Evolutionary conservation across 2,329 filamentous ascomycete genomes (phyloP), one percentile per base, ranked within the genome.

Genomic region (Xylaria polymorpha): DNA sequence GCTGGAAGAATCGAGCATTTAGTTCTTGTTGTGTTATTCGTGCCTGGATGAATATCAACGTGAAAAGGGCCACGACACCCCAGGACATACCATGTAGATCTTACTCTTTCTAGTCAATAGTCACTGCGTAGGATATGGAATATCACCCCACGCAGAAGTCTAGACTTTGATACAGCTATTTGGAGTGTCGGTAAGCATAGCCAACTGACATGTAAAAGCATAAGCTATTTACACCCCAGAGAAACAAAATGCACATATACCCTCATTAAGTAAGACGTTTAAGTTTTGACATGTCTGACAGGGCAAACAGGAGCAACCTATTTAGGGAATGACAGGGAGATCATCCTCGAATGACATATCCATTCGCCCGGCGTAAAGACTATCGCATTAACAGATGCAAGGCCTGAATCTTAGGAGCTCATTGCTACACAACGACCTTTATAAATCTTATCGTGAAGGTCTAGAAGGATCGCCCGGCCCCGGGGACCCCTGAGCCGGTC

Each of bases 401-500:
- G 6, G 10, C 22, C 12, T 25, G 35, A 60, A 60, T 37, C 14
- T 60, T 25, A 65, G n/a, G 25, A 22, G 35, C 2, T 10, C 6
- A 7, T 50, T 32, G 22, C 29, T 46, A 50, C 32, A 41, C 20
- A 29, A 29, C 22, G 14, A 18, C 25, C 1, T 55, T 44, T 15
- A n/a, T 18, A 39, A 35, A 25, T 55, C 18, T 64, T 29, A 15
- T 39, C 9, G 10, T 48, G n/a, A 39, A 25, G 25, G 12, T 5
- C 10, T 22, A 55, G 25, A 44, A 59, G 15, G 35, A 32, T 59
- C 43, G 32, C 14, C n/a, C 15, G 10, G 41, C 29, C 51, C 20
- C 32, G 25, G 7, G 8, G 12, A 10, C 86, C 10, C 35, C 50
- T 29, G 32, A 37, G 53, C 43, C 41, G 55, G 22, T n/a, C 39